Conservation (phyloP, 2,329 filamentous ascomycete genomes). For the Drechslerella coelobrocha region DNA sequence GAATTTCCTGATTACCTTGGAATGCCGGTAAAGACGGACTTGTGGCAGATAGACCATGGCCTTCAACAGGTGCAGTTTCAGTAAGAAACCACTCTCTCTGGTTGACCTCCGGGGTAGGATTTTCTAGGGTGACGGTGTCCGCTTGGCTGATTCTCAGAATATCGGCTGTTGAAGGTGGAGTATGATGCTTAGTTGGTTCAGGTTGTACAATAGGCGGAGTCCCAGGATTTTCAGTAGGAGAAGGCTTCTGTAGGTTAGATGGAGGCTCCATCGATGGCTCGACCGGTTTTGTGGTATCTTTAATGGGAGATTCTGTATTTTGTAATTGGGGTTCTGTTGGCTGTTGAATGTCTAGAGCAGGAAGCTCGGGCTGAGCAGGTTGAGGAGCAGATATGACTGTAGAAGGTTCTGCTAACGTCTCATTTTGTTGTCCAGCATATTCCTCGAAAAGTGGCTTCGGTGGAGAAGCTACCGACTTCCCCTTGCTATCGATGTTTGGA, state of each 20-base stretch:
- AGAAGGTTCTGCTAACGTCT: not conserved
- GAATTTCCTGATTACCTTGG: constrained; percentile 31
- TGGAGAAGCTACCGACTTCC: not conserved
- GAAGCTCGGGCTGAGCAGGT: not conserved
- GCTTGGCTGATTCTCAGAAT: constrained; percentile 43
- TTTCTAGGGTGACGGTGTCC: constrained; percentile 42
- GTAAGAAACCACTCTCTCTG: constrained; percentile 39
- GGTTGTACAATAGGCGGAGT: constrained; percentile 10
- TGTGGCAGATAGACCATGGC: not conserved
- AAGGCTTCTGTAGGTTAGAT: constrained; percentile 8
- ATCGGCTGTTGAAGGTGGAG: constrained; percentile 22
- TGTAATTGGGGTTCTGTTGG: not conserved
- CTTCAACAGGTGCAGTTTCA: constrained; percentile 2
- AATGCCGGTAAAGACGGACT: constrained; percentile 5
- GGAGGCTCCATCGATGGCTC: not conserved
- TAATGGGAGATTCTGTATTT: not conserved
- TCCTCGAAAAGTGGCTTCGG: not conserved
- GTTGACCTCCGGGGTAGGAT: constrained; percentile 38
- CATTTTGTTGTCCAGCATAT: not conserved
- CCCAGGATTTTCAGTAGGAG: not conserved
- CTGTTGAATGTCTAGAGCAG: not conserved
- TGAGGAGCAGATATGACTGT: not conserved
- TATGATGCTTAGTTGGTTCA: constrained; percentile 22
- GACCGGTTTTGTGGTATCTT: not conserved
- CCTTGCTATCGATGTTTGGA: not conserved